A percentile compares a stretch with the other conserved stretches of the same genome.
phyloP scores from a whole-genome alignment of 164 flowering plant species.

The Cinnamomum chago region DNA sequence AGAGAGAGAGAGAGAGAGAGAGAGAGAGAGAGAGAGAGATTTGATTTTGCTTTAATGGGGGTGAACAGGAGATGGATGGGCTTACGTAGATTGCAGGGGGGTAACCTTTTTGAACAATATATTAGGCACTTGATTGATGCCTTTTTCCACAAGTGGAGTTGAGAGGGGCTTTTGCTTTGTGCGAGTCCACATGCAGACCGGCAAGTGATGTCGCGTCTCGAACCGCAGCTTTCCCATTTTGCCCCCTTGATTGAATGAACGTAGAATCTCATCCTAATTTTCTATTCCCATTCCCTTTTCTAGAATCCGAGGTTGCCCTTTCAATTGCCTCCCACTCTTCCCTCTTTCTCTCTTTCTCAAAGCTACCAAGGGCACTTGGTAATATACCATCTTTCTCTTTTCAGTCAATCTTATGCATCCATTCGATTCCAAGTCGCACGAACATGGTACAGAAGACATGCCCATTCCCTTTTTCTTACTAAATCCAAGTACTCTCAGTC shows the following conservation, averaged over 20 bases:
- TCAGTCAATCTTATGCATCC: constrained; percentile 2
- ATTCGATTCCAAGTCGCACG: background rate
- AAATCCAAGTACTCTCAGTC: too few relatives aligned
- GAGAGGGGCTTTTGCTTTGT: background rate
- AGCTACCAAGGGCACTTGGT: too few relatives aligned
- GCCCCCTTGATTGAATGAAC: constrained; percentile 1
- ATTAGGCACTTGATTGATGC: background rate
- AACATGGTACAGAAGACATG: too few relatives aligned
- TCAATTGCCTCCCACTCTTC: background rate
- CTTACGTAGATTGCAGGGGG: too few relatives aligned
- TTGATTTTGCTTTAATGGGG: too few relatives aligned
- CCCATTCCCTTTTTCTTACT: too few relatives aligned
- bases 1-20: too few relatives aligned
- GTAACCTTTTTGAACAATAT: background rate
- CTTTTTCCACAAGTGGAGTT: background rate
- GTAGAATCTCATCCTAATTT: background rate
- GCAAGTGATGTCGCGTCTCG: background rate
- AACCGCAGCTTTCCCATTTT: background rate
- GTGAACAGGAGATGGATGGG: too few relatives aligned
- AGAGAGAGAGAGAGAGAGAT: too few relatives aligned
- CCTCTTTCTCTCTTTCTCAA: background rate
- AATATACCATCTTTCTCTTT: background rate
- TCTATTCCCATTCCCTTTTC: constrained; percentile 9
- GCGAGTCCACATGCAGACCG: background rate
- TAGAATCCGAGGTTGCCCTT: constrained; percentile 28